A percentile compares a stretch with the other conserved stretches of the same genome.
Evolutionary conservation across 208 protist species (phyloP).

Genomic region (Borovskyia barvae): DNA sequence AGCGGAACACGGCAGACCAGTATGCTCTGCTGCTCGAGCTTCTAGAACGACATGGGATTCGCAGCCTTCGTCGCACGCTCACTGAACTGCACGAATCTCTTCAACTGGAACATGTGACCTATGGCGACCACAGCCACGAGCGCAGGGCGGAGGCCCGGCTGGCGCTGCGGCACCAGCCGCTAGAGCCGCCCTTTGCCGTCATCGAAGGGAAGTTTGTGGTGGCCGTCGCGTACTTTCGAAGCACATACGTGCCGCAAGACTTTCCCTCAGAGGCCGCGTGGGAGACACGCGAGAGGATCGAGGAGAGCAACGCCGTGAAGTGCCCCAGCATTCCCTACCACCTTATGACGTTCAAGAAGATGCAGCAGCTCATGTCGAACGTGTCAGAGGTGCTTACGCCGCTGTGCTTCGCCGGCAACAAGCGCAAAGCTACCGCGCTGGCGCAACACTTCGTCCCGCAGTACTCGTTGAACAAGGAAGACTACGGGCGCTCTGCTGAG

Average conservation of each 20-base stretch:
- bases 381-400: constrained; percentile 56
- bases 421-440: constrained; percentile 39
- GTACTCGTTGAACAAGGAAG: constrained; percentile 83
- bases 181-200: constrained; percentile 57
- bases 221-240: constrained; percentile 92
- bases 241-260: constrained; percentile 92
- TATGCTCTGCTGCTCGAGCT: constrained; percentile 80
- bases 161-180: not conserved
- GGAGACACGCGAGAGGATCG: constrained; percentile 68
- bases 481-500: constrained; percentile 32
- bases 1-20: constrained; percentile 94
- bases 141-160: not conserved
- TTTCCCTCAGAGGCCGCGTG: constrained; percentile 78
- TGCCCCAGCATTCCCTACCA: constrained; percentile 95
- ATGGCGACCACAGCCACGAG: not conserved
- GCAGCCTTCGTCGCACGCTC: constrained; percentile 84
- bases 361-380: constrained; percentile 93
- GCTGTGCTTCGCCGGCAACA: constrained; percentile 54
- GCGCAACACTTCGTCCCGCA: constrained; percentile 79
- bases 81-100: constrained; percentile 59
- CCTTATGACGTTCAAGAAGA: constrained; percentile 94
- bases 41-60: constrained; percentile 69
- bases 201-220: constrained; percentile 63
- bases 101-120: constrained; percentile 32
- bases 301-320: constrained; percentile 90